Base-by-base conservation (phyloP, 768 basidiomycete species). In the Podaxis sp. region DNA sequence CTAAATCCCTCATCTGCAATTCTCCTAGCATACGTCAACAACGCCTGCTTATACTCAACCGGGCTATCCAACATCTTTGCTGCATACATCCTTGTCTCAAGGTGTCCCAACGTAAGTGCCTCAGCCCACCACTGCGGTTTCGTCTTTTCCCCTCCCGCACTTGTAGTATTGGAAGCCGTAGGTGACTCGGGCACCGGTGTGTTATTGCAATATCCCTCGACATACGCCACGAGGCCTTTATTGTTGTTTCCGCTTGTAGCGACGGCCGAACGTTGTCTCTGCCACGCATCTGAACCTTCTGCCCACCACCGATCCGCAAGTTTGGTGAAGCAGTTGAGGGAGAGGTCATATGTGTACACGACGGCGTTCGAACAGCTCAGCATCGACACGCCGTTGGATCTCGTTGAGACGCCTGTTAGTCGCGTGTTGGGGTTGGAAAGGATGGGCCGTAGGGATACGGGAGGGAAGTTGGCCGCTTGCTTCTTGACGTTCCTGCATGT, bases 1-100 rank as follows among this genome's bases (percentile, higher is more conserved):
- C 85, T 80, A 72, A 94, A 95, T 0, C 91, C 95, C 72, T 96
- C 95, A 66, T 97, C 93, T 39, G 90, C 93, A 46, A 99, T 79
- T 76, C 86, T 88, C 79, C 85, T 90, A 40, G 93, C 89, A 72
- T 97, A 98, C 66, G 85, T 66, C 59, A 87, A 66, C 67, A 98
- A 71, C 59, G 85, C 86, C 68, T 87, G 83, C 72, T 87, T 92
- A 75, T 92, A 97, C 75, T 99, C 97, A 54, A 79, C 74, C n/a
- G 86, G 84, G 69, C 93, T 95, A 22, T 94, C 93, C 39, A 98
- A 78, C 53, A 86, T 71, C 65, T 78, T 83, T 17, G 93, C 85
- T 4, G 93, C 87, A 70, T 87, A 85, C 74, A 97, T 72, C 64
- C 87, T 84, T 55, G 87, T 87, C 79, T 99, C 97, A 63, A 97